phyloP scores from a whole-genome alignment of 176 grass and related monocot species.

The Ampelocalamus luodianensis region DNA sequence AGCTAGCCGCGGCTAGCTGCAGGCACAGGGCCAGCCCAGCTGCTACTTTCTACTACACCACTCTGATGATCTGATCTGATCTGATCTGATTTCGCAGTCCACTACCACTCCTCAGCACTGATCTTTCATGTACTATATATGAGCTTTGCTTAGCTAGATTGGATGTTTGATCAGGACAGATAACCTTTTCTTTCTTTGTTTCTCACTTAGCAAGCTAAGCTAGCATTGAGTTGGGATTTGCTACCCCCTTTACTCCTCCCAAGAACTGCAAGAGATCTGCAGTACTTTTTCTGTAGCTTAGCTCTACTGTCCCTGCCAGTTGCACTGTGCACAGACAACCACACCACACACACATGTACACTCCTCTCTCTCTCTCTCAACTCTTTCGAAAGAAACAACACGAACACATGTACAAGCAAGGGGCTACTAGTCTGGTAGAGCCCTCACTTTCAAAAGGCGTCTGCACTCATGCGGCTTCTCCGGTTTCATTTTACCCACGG shows the following conservation, averaged over 20 bases:
- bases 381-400: conserved; percentile 36
- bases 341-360: conserved; percentile 27
- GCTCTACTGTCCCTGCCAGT: conserved; percentile 40
- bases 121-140: background rate
- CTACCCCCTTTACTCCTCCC: conserved; percentile 12
- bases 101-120: conserved; percentile 23
- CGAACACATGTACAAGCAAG: background rate
- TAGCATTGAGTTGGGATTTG: background rate
- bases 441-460: conserved; percentile 25
- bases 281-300: conserved; percentile 51
- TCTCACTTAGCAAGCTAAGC: background rate
- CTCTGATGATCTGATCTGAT: background rate
- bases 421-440: conserved; percentile 11
- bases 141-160: conserved; percentile 22
- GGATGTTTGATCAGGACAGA: background rate
- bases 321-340: conserved; percentile 39
- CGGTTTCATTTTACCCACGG: conserved; percentile 39
- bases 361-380: background rate
- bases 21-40: background rate
- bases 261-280: conserved; percentile 41
- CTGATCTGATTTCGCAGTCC: conserved; percentile 17
- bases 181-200: background rate
- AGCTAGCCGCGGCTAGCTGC: background rate
- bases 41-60: conserved; percentile 6
- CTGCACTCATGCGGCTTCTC: conserved; percentile 42